Base-by-base conservation (phyloP, 345 rosid genomes). In the Populus deltoides region DNA sequence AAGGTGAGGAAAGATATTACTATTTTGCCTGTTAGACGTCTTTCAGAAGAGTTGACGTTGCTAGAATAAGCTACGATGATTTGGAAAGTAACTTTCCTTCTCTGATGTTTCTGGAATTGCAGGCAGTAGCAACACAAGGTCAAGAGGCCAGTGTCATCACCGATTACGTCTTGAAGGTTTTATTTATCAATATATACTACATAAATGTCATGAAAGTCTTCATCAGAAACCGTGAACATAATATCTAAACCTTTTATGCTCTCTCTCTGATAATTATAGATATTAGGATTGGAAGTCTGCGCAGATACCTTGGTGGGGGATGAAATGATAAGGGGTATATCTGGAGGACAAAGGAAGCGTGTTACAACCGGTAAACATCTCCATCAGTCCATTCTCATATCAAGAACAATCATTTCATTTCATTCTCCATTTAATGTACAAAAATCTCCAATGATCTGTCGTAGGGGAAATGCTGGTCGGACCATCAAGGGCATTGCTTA, bases 261-360 rank as follows among this genome's bases (percentile, higher is more conserved):
- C 47, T 7, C 45, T 78, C 61, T 61, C 66, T 70, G 25, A n/a
- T 66, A 67, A 35, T 31, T 86, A 17, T 87, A 91, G 98, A 71
- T 93, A 68, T 81, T 93, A 29, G 97, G 98, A 71, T 83, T 90
- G 75, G 94, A 93, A 57, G 68, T 84, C 25, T 91, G 97, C 69
- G 89, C 93, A 20, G 97, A 92, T 70, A 91, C 87, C 4, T 63
- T 92, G 83, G 88, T 91, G 5, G 97, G 97, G 29, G 82, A 90
- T 82, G 92, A 86, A 74, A 90, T 93, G 94, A 17, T 87, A 36
- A 85, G 97, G 83, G 98, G 98, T 16, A 84, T 93, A 75, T 93
- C 98, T 29, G 98, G 98, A 38, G 94, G 97, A 5, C 93, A 93
- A 80, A 90, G 82, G 86, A 93, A 91, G 75, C 93, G 98, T 73